Evolutionary conservation across 805 yeast genomes (phyloP), one percentile per base, ranked within the genome.

Genomic region (Candida palmyrensis): DNA sequence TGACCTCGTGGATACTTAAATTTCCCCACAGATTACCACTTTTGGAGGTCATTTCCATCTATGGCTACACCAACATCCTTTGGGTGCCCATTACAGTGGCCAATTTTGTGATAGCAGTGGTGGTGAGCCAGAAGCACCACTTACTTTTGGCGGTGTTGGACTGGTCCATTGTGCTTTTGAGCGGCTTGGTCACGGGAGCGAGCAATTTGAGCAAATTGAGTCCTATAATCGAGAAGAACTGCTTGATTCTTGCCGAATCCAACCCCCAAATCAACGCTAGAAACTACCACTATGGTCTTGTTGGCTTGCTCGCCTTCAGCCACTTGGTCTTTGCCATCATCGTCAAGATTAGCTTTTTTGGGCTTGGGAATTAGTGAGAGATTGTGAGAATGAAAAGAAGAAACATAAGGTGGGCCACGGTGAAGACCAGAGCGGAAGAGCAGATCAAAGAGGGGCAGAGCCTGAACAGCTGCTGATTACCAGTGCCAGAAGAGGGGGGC

Each of bases 11-110:
- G 51, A 51, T 65, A 37, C 64, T 75, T 48, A 77, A 80, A 44
- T 65, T 82, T 29, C 55, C 62, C 6, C 59, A 66, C 8, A 55
- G 59, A 22, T 54, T 78, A 13, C 68, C 79, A 6, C 59, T 82
- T 40, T 67, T 79, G 4, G 79, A 75, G 44, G 49, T 84, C 31
- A 60, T 89, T 2, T 77, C 90, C 4, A 70, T 87, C 21, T 89
- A 83, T 57, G 95, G 97, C 2, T 89, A 90, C 59, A 73, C 95
- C 13, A 83, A 82, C 48, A 59, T 82, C 4, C 71, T 79, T 37
- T 89, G 97, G 96, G 62, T 83, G n/a, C 94, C 95, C 1, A 79
- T 86, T 15, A 80, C 89, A 0, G 51, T 80, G 1, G 49, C 79
- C 19, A 71, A 76, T 37, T 66, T 82, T 10, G 53, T 79, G 21